Conservation (phyloP, 768 basidiomycete genomes). For the Tulasnella sp. region DNA sequence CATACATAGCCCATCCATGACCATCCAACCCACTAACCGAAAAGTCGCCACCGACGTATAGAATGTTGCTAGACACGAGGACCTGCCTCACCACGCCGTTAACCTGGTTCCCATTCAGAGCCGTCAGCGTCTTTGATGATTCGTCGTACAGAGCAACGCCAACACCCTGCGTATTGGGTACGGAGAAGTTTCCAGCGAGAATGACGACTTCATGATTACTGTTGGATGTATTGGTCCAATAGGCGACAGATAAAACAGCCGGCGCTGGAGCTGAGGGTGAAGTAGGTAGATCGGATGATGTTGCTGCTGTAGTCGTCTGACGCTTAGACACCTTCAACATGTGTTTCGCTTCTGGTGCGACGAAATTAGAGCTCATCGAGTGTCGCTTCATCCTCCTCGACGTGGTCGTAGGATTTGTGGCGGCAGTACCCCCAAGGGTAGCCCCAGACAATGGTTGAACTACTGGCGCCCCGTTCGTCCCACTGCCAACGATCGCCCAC, state of each 20-base stretch:
- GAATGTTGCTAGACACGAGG: conserved; percentile 51
- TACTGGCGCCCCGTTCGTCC: conserved; percentile 39
- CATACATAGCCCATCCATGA: conserved; percentile 70
- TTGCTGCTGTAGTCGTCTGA: conserved; percentile 31
- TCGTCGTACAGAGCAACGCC: conserved; percentile 65
- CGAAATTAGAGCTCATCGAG: conserved; percentile 31
- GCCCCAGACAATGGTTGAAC: conserved; percentile 52
- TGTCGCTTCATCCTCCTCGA: conserved; percentile 29
- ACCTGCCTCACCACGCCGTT: conserved; percentile 71
- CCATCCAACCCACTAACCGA: conserved; percentile 41
- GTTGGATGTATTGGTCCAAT: conserved; percentile 75
- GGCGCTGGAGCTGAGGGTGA: conserved; percentile 52
- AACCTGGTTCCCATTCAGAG: conserved; percentile 50
- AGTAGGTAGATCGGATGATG: conserved; percentile 43
- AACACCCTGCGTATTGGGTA: conserved; percentile 30
- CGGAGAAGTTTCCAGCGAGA: conserved; percentile 79
- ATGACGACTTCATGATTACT: conserved; percentile 51
- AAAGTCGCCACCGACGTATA: conserved; percentile 83
- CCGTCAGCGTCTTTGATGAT: conserved; percentile 35
- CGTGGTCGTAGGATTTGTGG: conserved; percentile 24
- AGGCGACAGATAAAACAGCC: conserved; percentile 72
- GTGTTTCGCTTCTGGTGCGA: background rate
- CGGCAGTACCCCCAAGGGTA: conserved; percentile 35
- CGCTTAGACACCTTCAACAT: conserved; percentile 33
- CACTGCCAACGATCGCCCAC: conserved; percentile 66